Percentiles rank a stretch among this genome's conserved stretches.
Evolutionary conservation across 345 rosid genomes (phyloP).

Genomic region (Ceriops zippeliana): DNA sequence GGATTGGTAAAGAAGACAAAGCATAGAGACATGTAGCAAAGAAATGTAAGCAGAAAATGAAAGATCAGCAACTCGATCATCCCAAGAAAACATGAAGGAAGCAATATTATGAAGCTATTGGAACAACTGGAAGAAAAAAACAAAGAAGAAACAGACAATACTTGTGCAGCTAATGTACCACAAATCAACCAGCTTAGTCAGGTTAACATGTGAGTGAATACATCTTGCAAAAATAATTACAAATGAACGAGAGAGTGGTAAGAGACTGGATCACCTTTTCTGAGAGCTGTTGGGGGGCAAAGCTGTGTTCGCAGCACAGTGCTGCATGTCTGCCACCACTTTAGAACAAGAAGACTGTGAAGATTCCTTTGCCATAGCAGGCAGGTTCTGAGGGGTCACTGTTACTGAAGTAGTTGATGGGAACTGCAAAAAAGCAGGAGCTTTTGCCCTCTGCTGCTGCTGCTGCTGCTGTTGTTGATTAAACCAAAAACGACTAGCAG

Average conservation of each 20-base stretch:
- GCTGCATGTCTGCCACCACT: constrained; percentile 40
- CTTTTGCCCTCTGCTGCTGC: constrained; percentile 11
- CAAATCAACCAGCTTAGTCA: constrained; percentile 3
- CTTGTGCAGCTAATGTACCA: constrained; percentile 30
- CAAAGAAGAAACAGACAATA: constrained; percentile 17
- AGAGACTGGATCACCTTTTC: constrained; percentile 62
- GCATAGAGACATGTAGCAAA: neutral
- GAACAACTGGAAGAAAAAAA: neutral
- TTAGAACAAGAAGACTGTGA: constrained; percentile 41
- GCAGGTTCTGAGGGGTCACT: constrained; percentile 28
- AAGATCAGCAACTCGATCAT: too few species aligned
- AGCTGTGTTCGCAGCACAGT: constrained; percentile 42
- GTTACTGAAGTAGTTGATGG: constrained; percentile 11
- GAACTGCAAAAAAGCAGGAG: constrained; percentile 39
- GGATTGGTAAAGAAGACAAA: neutral
- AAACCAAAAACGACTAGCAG: constrained; percentile 25
- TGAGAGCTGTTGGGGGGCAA: constrained; percentile 51
- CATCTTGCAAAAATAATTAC: constrained; percentile 27
- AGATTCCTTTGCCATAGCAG: constrained; percentile 40
- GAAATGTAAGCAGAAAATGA: neutral
- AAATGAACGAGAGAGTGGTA: neutral
- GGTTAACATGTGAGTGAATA: constrained; percentile 43
- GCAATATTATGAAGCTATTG: too few species aligned
- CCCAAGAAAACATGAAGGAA: too few species aligned
- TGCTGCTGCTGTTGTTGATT: constrained; percentile 16